Percentiles rank a stretch among this genome's conserved stretches.
These are phyloP conservation scores for Schwanniomyces sp. DNA, from an alignment of 805 yeast species.

Conservation along the genomic window DNA sequence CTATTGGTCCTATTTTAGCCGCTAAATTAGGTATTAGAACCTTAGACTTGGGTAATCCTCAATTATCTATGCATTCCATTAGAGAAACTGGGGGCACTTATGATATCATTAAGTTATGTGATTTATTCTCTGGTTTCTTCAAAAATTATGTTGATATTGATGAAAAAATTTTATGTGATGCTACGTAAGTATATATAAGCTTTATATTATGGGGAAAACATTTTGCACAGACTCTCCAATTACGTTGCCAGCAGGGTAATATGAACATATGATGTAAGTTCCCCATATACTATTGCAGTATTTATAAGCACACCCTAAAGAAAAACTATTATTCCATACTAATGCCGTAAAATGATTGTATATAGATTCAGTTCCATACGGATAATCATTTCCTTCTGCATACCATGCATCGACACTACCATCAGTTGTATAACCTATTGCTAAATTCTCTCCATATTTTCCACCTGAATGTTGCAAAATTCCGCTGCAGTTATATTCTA, in stretches of 20 bases:
- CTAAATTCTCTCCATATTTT: conserved; percentile 39
- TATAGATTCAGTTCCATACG: conserved; percentile 21
- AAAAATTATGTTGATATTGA: conserved; percentile 31
- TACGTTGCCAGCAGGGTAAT: conserved; percentile 32
- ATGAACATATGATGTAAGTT: conserved; percentile 38
- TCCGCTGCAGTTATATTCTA: conserved; percentile 34
- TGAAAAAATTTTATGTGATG: conserved; percentile 25
- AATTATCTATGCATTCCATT: conserved; percentile 89
- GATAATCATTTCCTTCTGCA: conserved; percentile 30
- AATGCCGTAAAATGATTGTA: conserved; percentile 41
- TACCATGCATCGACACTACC: conserved; percentile 43
- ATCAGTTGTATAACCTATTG: conserved; percentile 33
- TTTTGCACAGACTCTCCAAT: conserved; percentile 21
- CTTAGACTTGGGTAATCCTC: conserved; percentile 88
- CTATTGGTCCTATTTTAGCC: conserved; percentile 93
- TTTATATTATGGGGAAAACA: conserved; percentile 19
- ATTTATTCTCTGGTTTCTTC: conserved; percentile 64
- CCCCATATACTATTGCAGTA: conserved; percentile 33
- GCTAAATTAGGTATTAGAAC: conserved; percentile 86
- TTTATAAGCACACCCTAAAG: conserved; percentile 36
- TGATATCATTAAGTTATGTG: conserved; percentile 65
- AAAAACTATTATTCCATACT: conserved; percentile 33
- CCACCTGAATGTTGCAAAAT: conserved; percentile 35
- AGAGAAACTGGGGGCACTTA: conserved; percentile 86
- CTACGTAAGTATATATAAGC: neutral